These are phyloP conservation scores for Neopestalotiopsis rosae DNA, from an alignment of 2,329 filamentous ascomycete genomes.

Conservation along the genomic window DNA sequence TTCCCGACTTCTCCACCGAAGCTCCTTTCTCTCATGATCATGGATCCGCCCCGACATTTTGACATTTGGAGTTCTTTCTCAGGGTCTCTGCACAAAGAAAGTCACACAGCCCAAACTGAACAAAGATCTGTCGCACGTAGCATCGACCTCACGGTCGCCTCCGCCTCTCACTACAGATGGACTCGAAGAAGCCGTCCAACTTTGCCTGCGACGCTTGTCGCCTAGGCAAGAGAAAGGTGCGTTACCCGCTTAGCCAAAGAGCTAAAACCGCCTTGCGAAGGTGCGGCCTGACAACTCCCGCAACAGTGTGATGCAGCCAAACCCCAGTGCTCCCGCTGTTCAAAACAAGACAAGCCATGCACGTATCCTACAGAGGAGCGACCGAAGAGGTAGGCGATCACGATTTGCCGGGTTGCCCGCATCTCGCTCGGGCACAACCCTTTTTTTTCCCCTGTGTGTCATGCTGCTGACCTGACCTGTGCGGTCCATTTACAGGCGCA, in stretches of 20 bases:
- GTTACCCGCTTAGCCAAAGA: constrained; percentile 3
- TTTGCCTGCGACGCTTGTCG: constrained; percentile 18
- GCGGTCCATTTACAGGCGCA: constrained; percentile 20
- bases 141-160: not conserved
- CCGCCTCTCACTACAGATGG: not conserved
- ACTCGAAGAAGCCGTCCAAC: constrained; percentile 10
- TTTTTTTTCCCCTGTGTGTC: not conserved
- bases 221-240: constrained; percentile 15
- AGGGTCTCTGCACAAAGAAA: not conserved
- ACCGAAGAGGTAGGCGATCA: constrained; percentile 10
- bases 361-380: constrained; percentile 20
- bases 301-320: constrained; percentile 25
- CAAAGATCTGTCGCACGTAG: not conserved
- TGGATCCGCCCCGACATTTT: not conserved
- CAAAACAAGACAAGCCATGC: constrained; percentile 23
- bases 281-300: constrained; percentile 4
- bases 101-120: not conserved
- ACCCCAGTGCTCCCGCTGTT: constrained; percentile 24
- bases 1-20: constrained; percentile 8
- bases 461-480: not conserved
- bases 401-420: not conserved
- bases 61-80: constrained; percentile 1
- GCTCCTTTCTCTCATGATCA: constrained; percentile 2
- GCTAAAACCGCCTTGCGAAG: not conserved
- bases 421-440: not conserved